Conservation (phyloP, 2,329 filamentous ascomycete genomes). For the Macroventuria anomochaeta region DNA sequence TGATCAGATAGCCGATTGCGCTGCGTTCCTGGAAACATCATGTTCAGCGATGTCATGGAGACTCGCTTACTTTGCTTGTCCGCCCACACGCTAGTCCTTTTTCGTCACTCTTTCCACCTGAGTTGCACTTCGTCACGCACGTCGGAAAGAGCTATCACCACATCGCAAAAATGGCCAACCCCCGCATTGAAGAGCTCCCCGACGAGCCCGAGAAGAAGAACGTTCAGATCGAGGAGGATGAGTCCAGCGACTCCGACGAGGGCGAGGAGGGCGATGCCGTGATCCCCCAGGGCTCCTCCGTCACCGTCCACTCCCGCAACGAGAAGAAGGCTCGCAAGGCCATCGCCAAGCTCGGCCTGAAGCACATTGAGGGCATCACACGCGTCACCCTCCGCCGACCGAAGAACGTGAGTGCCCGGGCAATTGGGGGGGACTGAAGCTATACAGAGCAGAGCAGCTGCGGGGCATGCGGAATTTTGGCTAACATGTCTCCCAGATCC, state of each 20-base stretch:
- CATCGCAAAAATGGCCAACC: constrained; percentile 83
- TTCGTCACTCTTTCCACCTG: not conserved
- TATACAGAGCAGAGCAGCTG: constrained; percentile 14
- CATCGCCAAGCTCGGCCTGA: constrained; percentile 96
- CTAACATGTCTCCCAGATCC: constrained; percentile 68
- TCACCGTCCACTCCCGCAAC: constrained; percentile 96
- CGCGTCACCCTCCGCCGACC: constrained; percentile 96
- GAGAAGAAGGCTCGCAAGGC: constrained; percentile 99
- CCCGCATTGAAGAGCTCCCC: constrained; percentile 95
- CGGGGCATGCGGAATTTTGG: constrained; percentile 19
- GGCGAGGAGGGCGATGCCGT: constrained; percentile 69
- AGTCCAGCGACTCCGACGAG: constrained; percentile 75
- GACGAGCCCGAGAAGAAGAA: constrained; percentile 84
- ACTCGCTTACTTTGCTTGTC: constrained; percentile 34
- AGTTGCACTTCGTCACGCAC: not conserved
- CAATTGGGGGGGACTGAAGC: no score
- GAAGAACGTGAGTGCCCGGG: constrained; percentile 82
- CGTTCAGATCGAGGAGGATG: constrained; percentile 75
- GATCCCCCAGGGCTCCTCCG: constrained; percentile 83
- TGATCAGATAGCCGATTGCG: not conserved
- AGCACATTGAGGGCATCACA: constrained; percentile 96
- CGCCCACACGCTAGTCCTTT: constrained; percentile 30
- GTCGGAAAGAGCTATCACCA: constrained; percentile 25
- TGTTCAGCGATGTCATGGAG: constrained; percentile 11
- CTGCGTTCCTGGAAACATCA: not conserved